Conservation (phyloP, 306 rosid species). For the Canavalia ensiformis region DNA sequence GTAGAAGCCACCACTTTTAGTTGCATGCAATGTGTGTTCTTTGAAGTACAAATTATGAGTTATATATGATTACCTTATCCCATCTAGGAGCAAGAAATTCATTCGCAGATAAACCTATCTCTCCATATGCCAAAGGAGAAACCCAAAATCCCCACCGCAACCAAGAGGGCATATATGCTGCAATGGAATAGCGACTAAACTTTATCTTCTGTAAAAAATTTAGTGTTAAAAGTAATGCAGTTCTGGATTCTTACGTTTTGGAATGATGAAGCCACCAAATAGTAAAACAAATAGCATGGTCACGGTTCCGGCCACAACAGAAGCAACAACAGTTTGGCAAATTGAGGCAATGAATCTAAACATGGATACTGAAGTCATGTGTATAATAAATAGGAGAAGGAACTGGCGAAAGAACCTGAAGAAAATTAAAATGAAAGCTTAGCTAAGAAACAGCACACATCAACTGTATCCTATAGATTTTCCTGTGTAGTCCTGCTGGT, state of each 20-base stretch:
- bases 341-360: constrained; percentile 64
- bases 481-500: neutral
- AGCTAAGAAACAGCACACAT: constrained; percentile 1
- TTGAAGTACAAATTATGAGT: constrained; percentile 3
- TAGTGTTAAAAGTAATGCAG: constrained; percentile 12
- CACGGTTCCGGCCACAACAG: constrained; percentile 51
- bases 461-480: constrained; percentile 11
- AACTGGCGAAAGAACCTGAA: constrained; percentile 68
- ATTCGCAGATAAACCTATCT: constrained; percentile 55
- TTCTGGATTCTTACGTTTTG: constrained; percentile 53
- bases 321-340: constrained; percentile 55
- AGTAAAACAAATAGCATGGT: constrained; percentile 43
- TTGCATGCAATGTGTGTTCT: constrained; percentile 31
- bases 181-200: constrained; percentile 39
- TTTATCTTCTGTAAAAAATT: constrained; percentile 28
- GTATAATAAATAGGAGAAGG: constrained; percentile 58
- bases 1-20: neutral
- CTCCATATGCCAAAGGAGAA: constrained; percentile 73
- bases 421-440: constrained; percentile 3
- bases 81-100: constrained; percentile 74
- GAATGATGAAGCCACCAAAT: constrained; percentile 68
- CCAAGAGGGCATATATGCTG: constrained; percentile 69
- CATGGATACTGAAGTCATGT: constrained; percentile 59
- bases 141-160: constrained; percentile 73
- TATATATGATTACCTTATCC: constrained; percentile 57